Conservation (phyloP, 2,329 filamentous ascomycete genomes). For the Cryphonectria naterciae region DNA sequence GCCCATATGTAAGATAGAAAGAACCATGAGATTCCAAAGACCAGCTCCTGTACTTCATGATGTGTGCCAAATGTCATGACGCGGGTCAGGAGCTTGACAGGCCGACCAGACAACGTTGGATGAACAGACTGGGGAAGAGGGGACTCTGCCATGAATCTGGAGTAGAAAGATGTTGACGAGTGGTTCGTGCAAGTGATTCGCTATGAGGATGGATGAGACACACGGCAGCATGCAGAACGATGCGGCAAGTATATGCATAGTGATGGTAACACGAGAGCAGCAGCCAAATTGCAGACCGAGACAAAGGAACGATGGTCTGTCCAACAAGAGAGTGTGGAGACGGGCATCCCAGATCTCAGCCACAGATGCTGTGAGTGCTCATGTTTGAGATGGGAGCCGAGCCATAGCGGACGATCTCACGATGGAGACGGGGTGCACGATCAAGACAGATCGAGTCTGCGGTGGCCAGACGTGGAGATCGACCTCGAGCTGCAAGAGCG, state of each 20-base stretch:
- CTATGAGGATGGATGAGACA: conserved; percentile 17
- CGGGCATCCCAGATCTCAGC: conserved; percentile 6
- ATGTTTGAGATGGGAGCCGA: conserved; percentile 28
- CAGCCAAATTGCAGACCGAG: conserved; percentile 26
- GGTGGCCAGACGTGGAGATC: background rate
- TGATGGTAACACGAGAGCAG: conserved; percentile 18
- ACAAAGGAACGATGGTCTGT: conserved; percentile 19
- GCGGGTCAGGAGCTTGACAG: background rate
- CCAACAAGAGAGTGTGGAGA: background rate
- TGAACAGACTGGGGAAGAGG: background rate
- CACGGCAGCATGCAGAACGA: conserved; percentile 19
- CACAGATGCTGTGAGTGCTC: conserved; percentile 26
- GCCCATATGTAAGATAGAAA: background rate
- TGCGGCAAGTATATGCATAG: background rate
- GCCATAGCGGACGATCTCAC: conserved; percentile 11
- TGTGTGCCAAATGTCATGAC: background rate
- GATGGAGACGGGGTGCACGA: background rate
- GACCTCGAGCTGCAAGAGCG: background rate
- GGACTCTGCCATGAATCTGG: background rate
- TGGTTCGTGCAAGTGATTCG: conserved; percentile 5
- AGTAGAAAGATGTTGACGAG: background rate
- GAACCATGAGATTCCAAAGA: background rate
- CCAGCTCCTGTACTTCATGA: background rate
- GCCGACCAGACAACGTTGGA: background rate
- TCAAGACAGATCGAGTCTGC: conserved; percentile 1